Conservation (phyloP, 2,329 filamentous ascomycete genomes). For the Tolypocladium sp. region DNA sequence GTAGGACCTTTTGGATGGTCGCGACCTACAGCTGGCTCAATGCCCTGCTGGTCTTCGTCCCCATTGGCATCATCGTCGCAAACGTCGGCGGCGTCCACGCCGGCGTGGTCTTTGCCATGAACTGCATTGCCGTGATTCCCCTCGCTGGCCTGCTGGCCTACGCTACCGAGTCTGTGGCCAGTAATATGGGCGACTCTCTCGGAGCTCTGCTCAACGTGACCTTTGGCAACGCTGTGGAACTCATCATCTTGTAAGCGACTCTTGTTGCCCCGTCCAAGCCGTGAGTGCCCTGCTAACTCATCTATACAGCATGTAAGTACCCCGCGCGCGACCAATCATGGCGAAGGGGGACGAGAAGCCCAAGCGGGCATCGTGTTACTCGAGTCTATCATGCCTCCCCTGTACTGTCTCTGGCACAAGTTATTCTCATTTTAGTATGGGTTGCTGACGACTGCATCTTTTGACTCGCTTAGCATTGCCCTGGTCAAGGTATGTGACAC, state of each 20-base stretch:
- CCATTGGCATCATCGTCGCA: constrained; percentile 62
- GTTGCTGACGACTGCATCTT: background rate
- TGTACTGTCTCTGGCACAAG: background rate
- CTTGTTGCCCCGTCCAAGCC: background rate
- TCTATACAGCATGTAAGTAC: constrained; percentile 43
- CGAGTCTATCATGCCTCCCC: background rate
- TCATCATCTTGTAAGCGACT: constrained; percentile 59
- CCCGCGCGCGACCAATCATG: background rate
- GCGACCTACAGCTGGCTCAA: constrained; percentile 73
- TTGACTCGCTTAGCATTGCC: constrained; percentile 51
- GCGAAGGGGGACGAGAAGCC: background rate
- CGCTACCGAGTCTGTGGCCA: constrained; percentile 68
- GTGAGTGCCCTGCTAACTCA: background rate
- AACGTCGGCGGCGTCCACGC: constrained; percentile 42
- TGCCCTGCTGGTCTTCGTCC: constrained; percentile 67
- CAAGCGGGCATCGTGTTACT: background rate
- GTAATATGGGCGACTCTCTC: constrained; percentile 62
- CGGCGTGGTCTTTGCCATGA: constrained; percentile 62
- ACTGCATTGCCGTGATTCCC: constrained; percentile 67
- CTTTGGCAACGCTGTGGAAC: constrained; percentile 70
- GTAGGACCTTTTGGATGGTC: constrained; percentile 41
- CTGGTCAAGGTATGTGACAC: constrained; percentile 47
- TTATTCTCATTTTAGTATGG: background rate
- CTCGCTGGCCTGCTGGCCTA: constrained; percentile 63
- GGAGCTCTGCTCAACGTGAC: constrained; percentile 69